Conservation (phyloP, 2,329 filamentous ascomycete species). For the Fonsecaea pedrosoi region DNA sequence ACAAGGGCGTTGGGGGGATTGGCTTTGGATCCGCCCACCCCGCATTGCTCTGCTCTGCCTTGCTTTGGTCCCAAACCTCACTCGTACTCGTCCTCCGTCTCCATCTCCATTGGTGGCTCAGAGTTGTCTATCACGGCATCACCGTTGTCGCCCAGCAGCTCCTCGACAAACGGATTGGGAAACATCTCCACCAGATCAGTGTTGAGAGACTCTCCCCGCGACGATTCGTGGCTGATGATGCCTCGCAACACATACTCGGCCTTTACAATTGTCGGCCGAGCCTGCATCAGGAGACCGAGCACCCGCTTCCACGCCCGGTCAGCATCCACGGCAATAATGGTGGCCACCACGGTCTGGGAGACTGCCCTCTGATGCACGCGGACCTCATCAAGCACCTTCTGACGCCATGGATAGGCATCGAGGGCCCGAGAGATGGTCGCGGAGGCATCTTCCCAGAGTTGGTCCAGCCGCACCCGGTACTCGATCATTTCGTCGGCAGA, state of each 20-base stretch:
- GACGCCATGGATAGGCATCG: neutral
- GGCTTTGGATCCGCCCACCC: no score
- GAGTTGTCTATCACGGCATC: neutral
- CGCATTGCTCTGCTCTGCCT: no score
- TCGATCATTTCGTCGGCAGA: neutral
- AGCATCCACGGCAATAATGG: neutral
- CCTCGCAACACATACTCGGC: neutral
- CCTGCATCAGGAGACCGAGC: no score
- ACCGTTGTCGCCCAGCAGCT: neutral
- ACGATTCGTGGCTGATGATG: neutral
- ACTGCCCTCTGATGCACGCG: neutral
- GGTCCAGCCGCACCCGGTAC: neutral
- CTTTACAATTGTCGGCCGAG: neutral
- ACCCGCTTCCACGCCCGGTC: neutral
- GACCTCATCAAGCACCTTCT: neutral
- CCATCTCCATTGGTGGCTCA: no score
- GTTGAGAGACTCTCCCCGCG: neutral
- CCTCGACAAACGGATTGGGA: neutral
- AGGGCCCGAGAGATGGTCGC: neutral
- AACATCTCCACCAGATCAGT: neutral
- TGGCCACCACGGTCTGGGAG: neutral
- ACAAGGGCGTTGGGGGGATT: no score
- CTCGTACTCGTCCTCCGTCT: no score
- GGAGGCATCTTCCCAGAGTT: neutral
- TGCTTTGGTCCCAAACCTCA: no score